phyloP scores from a whole-genome alignment of 2,329 filamentous ascomycete species.

The Scorias spongiosa region DNA sequence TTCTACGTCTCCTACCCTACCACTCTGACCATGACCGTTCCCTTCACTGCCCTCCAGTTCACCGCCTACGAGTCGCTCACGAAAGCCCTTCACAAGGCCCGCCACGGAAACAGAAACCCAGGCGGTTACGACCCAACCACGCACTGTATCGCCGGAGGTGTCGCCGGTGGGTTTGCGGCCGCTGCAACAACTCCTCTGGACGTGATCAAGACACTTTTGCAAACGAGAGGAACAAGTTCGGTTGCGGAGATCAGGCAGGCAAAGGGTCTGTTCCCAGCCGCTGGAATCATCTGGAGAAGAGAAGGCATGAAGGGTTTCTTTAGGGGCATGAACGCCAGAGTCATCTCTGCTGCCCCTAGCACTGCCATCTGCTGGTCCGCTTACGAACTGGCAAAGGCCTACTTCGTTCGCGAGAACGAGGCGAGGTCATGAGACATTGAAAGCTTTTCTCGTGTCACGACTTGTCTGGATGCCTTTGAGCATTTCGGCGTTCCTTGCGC shows the following conservation, averaged over 20 bases:
- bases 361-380: conserved; percentile 97
- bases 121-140: conserved; percentile 83
- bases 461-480: no score
- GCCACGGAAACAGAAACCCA: conserved; percentile 6
- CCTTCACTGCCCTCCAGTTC: conserved; percentile 93
- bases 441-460: no score
- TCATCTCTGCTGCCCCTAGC: conserved; percentile 94
- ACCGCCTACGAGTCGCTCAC: conserved; percentile 95
- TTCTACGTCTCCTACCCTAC: conserved; percentile 99
- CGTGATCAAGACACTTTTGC: conserved; percentile 93
- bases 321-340: conserved; percentile 76
- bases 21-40: conserved; percentile 94
- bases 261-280: conserved; percentile 66
- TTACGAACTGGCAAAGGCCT: conserved; percentile 54
- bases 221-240: conserved; percentile 72
- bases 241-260: conserved; percentile 74
- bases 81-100: conserved; percentile 63
- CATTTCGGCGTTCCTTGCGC: no score
- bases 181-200: conserved; percentile 92
- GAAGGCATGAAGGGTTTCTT: conserved; percentile 83
- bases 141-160: conserved; percentile 80
- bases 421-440: conserved; percentile 10
- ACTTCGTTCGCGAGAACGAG: conserved; percentile 37
- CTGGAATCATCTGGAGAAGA: conserved; percentile 63
- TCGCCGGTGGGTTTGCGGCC: conserved; percentile 86